phyloP scores from a whole-genome alignment of 2,329 filamentous ascomycete species.

The Acrocalymma vagum region DNA sequence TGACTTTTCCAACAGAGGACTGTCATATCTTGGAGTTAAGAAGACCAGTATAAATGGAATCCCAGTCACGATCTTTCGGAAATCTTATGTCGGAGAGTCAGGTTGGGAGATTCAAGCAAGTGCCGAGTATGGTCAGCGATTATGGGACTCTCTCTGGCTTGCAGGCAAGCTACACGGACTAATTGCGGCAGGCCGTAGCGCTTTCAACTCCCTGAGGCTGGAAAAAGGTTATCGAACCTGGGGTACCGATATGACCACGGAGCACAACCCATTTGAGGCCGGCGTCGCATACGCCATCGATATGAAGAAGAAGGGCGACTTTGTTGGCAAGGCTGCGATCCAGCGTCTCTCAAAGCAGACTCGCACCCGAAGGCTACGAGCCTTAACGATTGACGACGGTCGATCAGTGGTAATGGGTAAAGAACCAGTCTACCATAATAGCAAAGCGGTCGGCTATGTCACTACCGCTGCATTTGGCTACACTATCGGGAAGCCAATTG shows the following conservation, averaged over 20 bases:
- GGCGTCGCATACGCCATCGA: conserved; percentile 63
- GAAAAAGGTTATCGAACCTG: conserved; percentile 68
- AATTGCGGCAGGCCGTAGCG: conserved; percentile 65
- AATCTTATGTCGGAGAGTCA: conserved; percentile 68
- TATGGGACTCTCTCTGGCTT: conserved; percentile 67
- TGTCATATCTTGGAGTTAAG: conserved; percentile 63
- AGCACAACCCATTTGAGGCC: conserved; percentile 68
- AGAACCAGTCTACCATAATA: conserved; percentile 65
- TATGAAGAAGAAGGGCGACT: conserved; percentile 55
- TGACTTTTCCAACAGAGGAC: conserved; percentile 55
- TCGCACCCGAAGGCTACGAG: conserved; percentile 51
- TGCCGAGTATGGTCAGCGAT: conserved; percentile 64
- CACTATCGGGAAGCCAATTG: conserved; percentile 66
- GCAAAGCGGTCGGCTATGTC: conserved; percentile 63
- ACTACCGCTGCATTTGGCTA: conserved; percentile 70
- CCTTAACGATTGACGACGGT: conserved; percentile 65
- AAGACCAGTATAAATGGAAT: conserved; percentile 61
- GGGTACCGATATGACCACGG: conserved; percentile 67
- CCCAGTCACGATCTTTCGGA: conserved; percentile 63
- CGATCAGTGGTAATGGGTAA: conserved; percentile 67
- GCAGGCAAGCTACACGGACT: conserved; percentile 65
- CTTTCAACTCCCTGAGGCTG: conserved; percentile 66
- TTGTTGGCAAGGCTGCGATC: conserved; percentile 62
- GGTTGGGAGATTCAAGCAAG: conserved; percentile 71
- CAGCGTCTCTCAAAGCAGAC: conserved; percentile 50